Evolutionary conservation across 352 stramenopile species (phyloP).

Genomic region (Globisporangium lucens): DNA sequence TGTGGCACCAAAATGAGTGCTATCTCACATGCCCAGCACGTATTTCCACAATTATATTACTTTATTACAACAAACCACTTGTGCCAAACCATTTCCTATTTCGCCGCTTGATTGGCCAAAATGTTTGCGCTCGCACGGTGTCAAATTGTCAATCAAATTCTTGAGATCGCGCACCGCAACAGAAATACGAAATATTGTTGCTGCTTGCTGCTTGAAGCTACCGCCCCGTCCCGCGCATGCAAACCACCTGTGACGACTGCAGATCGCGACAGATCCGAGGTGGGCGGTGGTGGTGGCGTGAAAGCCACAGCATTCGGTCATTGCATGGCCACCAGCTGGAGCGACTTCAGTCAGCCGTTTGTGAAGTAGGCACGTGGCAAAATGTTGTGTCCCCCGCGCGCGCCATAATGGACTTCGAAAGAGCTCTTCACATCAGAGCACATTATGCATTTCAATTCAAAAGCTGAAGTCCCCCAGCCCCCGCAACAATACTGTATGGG

Average conservation of each 20-base stretch:
- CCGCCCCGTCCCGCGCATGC: too few species aligned
- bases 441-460: not conserved
- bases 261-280: not conserved
- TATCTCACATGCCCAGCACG: not conserved
- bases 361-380: not conserved
- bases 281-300: not conserved
- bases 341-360: not conserved
- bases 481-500: not conserved
- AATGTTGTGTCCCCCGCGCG: too few species aligned
- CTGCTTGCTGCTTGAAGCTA: not conserved
- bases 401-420: not conserved
- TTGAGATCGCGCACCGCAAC: not conserved
- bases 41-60: not conserved
- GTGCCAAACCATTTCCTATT: not conserved
- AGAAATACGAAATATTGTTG: not conserved
- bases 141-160: not conserved
- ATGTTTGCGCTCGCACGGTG: not conserved
- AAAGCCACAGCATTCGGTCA: not conserved
- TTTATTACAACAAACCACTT: not conserved
- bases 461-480: not conserved
- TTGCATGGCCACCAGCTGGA: not conserved
- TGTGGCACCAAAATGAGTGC: too few species aligned
- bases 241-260: not conserved
- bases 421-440: not conserved
- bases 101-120: slow-evolving; percentile 5